These are phyloP conservation scores for Leptomonas pyrrhocoris DNA, from an alignment of 208 protist genomes.

Conservation along the genomic window DNA sequence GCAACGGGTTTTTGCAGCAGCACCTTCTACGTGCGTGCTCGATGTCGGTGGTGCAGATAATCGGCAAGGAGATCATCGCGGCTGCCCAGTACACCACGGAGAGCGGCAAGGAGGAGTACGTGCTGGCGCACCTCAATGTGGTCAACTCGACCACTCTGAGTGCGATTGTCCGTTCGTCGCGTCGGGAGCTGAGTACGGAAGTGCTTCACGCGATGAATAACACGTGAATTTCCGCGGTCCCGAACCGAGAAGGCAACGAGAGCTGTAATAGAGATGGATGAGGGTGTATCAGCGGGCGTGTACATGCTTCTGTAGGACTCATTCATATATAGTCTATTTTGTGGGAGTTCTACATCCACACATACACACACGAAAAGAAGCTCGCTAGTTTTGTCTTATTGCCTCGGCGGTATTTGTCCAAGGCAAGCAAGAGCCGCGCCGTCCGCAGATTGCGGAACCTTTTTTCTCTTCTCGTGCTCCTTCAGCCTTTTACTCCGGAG, in stretches of 20 bases:
- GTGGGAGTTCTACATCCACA: too few species aligned
- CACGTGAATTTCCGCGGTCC: neutral
- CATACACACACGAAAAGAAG: too few species aligned
- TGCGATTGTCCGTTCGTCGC: slow-evolving; percentile 1
- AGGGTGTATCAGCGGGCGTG: too few species aligned
- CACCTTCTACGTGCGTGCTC: slow-evolving; percentile 38
- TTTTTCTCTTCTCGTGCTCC: neutral
- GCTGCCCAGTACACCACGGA: slow-evolving; percentile 30
- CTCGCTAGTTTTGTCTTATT: too few species aligned
- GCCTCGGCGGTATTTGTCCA: too few species aligned
- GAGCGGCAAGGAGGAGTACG: neutral
- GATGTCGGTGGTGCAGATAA: slow-evolving; percentile 63
- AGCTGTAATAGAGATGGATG: too few species aligned
- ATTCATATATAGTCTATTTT: too few species aligned
- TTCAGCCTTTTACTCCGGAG: neutral
- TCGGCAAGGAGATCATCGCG: slow-evolving; percentile 60
- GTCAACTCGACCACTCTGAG: neutral
- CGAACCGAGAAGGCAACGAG: too few species aligned
- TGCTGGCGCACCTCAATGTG: slow-evolving; percentile 40
- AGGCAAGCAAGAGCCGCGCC: too few species aligned
- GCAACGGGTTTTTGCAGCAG: slow-evolving; percentile 18
- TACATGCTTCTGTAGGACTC: too few species aligned
- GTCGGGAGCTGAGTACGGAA: slow-evolving; percentile 7
- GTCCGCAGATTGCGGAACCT: too few species aligned
- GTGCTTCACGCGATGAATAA: neutral